Conservation (phyloP, 176 grass and related monocot genomes). For the Rhipidocladum racemiflorum region DNA sequence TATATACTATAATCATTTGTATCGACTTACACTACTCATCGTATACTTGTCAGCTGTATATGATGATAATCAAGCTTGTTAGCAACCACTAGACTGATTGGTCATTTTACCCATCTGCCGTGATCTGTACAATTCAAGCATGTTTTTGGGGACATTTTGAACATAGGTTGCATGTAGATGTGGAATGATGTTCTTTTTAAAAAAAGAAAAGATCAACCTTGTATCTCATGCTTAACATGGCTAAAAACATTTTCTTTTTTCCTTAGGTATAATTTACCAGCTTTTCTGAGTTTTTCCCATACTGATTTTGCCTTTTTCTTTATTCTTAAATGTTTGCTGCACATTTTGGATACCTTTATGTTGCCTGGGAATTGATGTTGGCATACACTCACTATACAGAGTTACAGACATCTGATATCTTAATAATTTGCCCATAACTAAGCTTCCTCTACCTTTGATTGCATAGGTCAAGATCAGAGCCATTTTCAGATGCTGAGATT, state of each 20-base stretch:
- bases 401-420: background rate
- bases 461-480: constrained; percentile 51
- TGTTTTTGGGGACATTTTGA: background rate
- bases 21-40: background rate
- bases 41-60: background rate
- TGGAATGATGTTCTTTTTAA: background rate
- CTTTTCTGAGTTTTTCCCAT: background rate
- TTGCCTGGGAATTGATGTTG: background rate
- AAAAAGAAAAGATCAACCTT: background rate
- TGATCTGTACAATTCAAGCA: background rate
- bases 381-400: background rate
- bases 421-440: constrained; percentile 3
- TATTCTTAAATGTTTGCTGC: background rate
- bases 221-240: background rate
- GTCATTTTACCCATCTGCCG: background rate
- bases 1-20: background rate
- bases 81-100: background rate
- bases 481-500: constrained; percentile 84
- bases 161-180: background rate
- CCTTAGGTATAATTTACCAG: background rate
- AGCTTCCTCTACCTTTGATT: background rate
- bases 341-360: background rate
- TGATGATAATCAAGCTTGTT: background rate
- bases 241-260: background rate
- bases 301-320: background rate